These are phyloP conservation scores for Bjerkandera adusta DNA, from an alignment of 1,284 basidiomycete species.

Conservation along the genomic window DNA sequence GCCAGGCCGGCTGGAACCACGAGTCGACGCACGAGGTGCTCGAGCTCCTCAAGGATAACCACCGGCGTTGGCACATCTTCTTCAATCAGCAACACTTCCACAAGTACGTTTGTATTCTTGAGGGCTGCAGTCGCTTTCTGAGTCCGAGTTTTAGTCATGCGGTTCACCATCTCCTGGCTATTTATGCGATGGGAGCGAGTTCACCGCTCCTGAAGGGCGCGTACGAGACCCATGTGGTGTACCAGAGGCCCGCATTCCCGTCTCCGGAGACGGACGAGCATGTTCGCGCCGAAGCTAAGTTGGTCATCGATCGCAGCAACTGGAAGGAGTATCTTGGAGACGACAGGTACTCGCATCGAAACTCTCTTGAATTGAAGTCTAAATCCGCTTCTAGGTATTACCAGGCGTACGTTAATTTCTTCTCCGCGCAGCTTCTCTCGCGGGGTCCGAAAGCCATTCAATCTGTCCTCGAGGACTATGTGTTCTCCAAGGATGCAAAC, in stretches of 20 bases:
- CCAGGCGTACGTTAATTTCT: conserved; percentile 56
- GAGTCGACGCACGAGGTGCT: conserved; percentile 43
- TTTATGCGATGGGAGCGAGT: conserved; percentile 18
- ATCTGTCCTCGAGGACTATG: conserved; percentile 48
- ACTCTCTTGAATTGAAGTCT: background rate
- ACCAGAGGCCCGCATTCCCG: conserved; percentile 14
- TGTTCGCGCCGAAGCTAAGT: conserved; percentile 30
- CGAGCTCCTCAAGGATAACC: conserved; percentile 49
- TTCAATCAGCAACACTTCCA: conserved; percentile 56
- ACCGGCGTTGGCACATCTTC: conserved; percentile 53
- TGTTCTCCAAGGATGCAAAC: conserved; percentile 57
- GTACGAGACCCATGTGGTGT: conserved; percentile 18
- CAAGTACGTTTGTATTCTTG: conserved; percentile 35
- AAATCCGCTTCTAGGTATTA: conserved; percentile 44
- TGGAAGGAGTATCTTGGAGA: conserved; percentile 50
- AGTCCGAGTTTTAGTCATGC: conserved; percentile 12
- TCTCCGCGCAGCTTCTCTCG: conserved; percentile 40
- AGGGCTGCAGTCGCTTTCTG: no score
- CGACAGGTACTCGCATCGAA: conserved; percentile 34
- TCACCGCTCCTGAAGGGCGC: conserved; percentile 13
- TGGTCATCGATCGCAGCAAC: conserved; percentile 40
- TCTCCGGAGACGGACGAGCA: conserved; percentile 9
- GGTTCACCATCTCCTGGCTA: conserved; percentile 18
- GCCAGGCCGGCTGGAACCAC: conserved; percentile 45
- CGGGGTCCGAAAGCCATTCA: conserved; percentile 36